phyloP scores from a whole-genome alignment of 371 early-diverging fungal genomes.

The Synchytrium microbalum region DNA sequence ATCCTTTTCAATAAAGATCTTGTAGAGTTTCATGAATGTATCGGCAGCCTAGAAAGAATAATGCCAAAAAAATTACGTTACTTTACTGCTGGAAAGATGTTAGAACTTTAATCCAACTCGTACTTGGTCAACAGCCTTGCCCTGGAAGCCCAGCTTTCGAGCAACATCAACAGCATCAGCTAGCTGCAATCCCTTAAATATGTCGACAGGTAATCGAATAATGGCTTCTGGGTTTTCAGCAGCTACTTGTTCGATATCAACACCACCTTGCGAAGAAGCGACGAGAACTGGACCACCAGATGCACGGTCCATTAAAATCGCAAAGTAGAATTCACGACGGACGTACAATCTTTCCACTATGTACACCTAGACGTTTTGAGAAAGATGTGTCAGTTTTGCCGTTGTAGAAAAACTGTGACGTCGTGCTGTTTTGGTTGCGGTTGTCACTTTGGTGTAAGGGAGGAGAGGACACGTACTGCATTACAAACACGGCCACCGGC shows the following conservation, averaged over 20 bases:
- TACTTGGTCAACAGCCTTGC: conserved; percentile 60
- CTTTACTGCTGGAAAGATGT: background rate
- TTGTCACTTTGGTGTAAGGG: background rate
- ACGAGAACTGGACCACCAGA: conserved; percentile 91
- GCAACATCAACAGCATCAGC: conserved; percentile 36
- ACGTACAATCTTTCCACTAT: conserved; percentile 92
- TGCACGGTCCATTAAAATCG: conserved; percentile 91
- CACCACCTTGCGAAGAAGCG: conserved; percentile 93
- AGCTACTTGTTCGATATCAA: conserved; percentile 95
- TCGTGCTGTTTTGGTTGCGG: no score
- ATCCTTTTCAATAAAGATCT: conserved; percentile 92
- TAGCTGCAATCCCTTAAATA: conserved; percentile 46
- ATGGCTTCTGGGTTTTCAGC: conserved; percentile 90
- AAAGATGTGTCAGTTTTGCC: no score
- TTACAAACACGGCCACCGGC: conserved; percentile 92
- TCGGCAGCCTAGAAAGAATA: conserved; percentile 73
- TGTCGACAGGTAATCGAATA: conserved; percentile 70
- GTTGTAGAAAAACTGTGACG: no score
- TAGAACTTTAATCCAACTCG: background rate
- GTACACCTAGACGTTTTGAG: conserved; percentile 50
- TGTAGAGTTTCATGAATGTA: conserved; percentile 85
- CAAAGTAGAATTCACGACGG: conserved; percentile 96
- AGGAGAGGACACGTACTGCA: conserved; percentile 41
- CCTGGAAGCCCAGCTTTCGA: conserved; percentile 78
- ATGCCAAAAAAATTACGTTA: no score